A percentile compares a stretch with the other conserved stretches of the same genome.
Evolutionary conservation across 2,329 filamentous ascomycete genomes (phyloP).

Genomic region (Pseudogymnoascus sp.): DNA sequence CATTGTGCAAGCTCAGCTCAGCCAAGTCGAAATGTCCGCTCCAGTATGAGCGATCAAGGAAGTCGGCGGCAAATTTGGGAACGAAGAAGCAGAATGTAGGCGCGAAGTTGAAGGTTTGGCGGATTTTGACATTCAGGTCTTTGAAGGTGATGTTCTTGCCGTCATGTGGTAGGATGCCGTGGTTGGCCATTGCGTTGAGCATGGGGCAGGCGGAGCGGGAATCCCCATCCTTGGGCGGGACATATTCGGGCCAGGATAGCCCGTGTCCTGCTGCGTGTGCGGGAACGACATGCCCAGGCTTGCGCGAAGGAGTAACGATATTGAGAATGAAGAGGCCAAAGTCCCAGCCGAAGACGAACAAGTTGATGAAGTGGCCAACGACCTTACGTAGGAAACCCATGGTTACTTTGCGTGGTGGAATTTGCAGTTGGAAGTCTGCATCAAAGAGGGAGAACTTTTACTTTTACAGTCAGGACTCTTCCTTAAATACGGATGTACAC

Average conservation of each 20-base stretch:
- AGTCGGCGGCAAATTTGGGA: constrained; percentile 20
- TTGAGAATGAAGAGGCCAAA: constrained; percentile 32
- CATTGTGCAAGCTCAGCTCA: constrained; percentile 15
- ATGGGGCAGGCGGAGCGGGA: constrained; percentile 32
- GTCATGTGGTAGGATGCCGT: constrained; percentile 34
- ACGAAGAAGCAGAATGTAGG: constrained; percentile 17
- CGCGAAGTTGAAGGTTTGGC: constrained; percentile 17
- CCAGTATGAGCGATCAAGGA: constrained; percentile 18
- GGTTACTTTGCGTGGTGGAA: neutral
- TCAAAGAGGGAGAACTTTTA: neutral
- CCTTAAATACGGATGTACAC: neutral
- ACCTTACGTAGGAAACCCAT: neutral
- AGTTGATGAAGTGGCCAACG: constrained; percentile 25
- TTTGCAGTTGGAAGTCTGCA: neutral
- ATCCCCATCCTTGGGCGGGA: constrained; percentile 30
- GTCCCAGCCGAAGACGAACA: constrained; percentile 33
- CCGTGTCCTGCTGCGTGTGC: constrained; percentile 28
- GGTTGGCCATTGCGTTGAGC: constrained; percentile 35
- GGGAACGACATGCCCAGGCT: constrained; percentile 30
- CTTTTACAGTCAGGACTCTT: neutral
- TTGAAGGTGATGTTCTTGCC: constrained; percentile 28
- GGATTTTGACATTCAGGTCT: constrained; percentile 15
- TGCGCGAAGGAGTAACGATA: constrained; percentile 29
- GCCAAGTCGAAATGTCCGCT: constrained; percentile 15
- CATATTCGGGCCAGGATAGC: constrained; percentile 31